Evolutionary conservation across 2,329 filamentous ascomycete species (phyloP), one percentile per base, ranked within the genome.

Genomic region (Incumbomyces lentus): DNA sequence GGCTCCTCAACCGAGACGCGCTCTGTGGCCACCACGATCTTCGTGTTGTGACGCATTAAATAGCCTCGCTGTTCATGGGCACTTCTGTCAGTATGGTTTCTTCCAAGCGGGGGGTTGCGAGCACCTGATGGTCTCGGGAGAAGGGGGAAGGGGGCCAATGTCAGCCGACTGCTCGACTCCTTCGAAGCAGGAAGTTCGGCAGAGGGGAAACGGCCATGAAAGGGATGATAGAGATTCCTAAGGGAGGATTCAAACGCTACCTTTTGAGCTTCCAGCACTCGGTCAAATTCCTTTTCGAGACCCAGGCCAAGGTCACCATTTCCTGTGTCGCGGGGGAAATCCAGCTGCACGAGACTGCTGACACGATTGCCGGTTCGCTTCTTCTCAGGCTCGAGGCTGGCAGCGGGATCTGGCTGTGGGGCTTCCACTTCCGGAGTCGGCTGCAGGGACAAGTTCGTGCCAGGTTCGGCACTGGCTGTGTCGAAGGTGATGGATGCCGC

Each of bases 1-100:
- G 53, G 51, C 71, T 71, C 67, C 52, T 83, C 74, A 54, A 84
- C 82, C 64, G 87, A 82, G 47, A 69, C 62, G 38, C 76, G 74
- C 60, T 74, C 81, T 62, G 82, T 94, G n/a, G 92, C 92, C 41
- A 94, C 81, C 42, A 98, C 87, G 45, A 98, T 78, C 66, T 96
- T 96, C 2, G 90, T 96, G 67, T 96, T 98, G 59, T 98, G 90
- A 59, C 92, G 82, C 90, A 96, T 98, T 38, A 96, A 75, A 62
- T 98, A 98, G 47, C 92, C 92, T 71, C 93, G 89, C 89, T 95
- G 84, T 79, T 74, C 74, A 56, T 66, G 72, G 58, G 68, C 59
- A 60, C 65, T 74, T 59, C 70, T 61, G 75, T 87, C 81, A 86
- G 82, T 74, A 79, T 74, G 66, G 48, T 55, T 53, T 53, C 47